phyloP scores from a whole-genome alignment of 192 early-diverging fungal genomes.

The Entomortierella lignicola region DNA sequence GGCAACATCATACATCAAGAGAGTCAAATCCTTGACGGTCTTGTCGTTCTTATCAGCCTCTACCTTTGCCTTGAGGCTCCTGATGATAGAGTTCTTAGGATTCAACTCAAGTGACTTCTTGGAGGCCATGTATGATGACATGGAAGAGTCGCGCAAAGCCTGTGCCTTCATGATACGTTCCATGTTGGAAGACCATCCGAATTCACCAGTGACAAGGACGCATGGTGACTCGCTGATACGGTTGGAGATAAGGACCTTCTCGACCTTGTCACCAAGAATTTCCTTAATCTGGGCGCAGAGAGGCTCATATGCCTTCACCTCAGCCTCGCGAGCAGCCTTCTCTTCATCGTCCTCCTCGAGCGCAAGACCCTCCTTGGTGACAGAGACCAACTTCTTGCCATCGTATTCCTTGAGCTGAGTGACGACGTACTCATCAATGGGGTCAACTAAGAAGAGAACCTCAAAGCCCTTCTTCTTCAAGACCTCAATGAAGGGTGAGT shows the following conservation, averaged over 20 bases:
- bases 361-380: constrained; percentile 99
- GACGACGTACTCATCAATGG: constrained; percentile 98
- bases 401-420: constrained; percentile 99
- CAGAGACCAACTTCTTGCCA: constrained; percentile 97
- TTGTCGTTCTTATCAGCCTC: constrained; percentile 97
- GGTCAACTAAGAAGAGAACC: constrained; percentile 98
- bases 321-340: constrained; percentile 94
- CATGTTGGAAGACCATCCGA: constrained; percentile 99
- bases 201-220: constrained; percentile 98
- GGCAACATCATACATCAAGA: constrained; percentile 95
- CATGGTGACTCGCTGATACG: constrained; percentile 97
- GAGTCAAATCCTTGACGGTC: constrained; percentile 96
- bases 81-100: constrained; percentile 94
- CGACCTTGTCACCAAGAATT: constrained; percentile 98
- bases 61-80: constrained; percentile 92
- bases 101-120: constrained; percentile 99
- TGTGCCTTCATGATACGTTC: constrained; percentile 99
- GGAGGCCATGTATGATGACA: constrained; percentile 99
- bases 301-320: constrained; percentile 88
- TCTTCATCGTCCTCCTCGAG: constrained; percentile 99
- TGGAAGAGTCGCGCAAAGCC: constrained; percentile 96
- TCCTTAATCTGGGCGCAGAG: constrained; percentile 97
- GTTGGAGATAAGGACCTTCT: constrained; percentile 93
- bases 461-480: constrained; percentile 99
- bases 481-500: constrained; percentile 97